Evolutionary conservation across 2,329 filamentous ascomycete genomes (phyloP), one percentile per base, ranked within the genome.

Genomic region (Trichoderma arundinaceum): DNA sequence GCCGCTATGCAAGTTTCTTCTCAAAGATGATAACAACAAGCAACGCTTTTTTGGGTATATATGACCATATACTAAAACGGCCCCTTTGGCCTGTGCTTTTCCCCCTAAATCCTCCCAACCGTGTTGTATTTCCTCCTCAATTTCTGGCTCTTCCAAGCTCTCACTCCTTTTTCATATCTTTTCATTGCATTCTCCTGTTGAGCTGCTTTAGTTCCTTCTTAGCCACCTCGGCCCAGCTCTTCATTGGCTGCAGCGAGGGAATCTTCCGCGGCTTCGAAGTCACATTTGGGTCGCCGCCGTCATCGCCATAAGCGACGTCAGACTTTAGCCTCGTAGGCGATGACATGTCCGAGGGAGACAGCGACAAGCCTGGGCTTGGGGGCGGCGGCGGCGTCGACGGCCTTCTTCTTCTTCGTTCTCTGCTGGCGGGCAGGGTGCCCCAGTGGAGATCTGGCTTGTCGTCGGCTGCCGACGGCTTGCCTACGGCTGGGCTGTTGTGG

Each of bases 161-260:
- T 32, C 39, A 4, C 41, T 35, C n/a, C 35, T 19, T 6, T 19
- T 54, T 10, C 52, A 10, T 13, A 6, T 35, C 19, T 17, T 15
- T 3, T 61, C 35, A 39, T 13, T 59, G 49, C 38, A 44, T n/a
- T 32, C 41, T 54, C 10, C 60, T 28, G 41, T 59, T 53, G 1
- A 54, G 49, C 6, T 54, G 39, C 32, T 38, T 63, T 15, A 63
- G 10, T 17, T 62, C 65, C 62, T 71, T 71, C 2, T 72, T 72
- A 12, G 76, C 78, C 4, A 80, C 76, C 66, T 80, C 79, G 9
- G 79, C 79, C 79, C 78, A 81, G 62, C 78, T 80, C 72, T 75
- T 76, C 48, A 72, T 69, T 10, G 76, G 70, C 22, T 75, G 77
- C 35, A 80, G 65, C 4, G 77, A 71, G 10, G 78, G 77, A 6